A percentile compares a stretch with the other conserved stretches of the same genome.
Evolutionary conservation across 768 basidiomycete genomes (phyloP).

Genomic region (Podaxis sp.): DNA sequence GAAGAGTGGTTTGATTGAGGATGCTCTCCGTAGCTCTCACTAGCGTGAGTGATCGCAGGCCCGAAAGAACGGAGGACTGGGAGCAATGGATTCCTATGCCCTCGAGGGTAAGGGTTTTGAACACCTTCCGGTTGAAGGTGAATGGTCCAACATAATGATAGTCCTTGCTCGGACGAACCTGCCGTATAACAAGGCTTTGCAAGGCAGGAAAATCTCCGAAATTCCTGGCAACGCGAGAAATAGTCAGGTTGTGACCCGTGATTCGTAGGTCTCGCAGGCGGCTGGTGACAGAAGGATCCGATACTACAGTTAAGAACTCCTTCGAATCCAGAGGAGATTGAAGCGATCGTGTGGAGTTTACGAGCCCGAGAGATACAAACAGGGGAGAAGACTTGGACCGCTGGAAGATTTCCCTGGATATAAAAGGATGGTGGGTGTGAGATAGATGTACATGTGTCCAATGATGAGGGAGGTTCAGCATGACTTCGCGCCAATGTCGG

Average conservation of each 20-base stretch:
- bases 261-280: slow-evolving; percentile 8
- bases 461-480: slow-evolving; percentile 6
- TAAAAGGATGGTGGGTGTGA: background rate
- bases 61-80: background rate
- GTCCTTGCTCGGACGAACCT: background rate
- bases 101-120: slow-evolving; percentile 1
- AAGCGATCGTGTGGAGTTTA: background rate
- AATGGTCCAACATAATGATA: slow-evolving; percentile 7
- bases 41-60: background rate
- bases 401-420: background rate
- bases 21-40: slow-evolving; percentile 7
- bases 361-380: background rate
- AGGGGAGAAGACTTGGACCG: background rate
- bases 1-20: slow-evolving; percentile 9
- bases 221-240: background rate
- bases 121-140: slow-evolving; percentile 4
- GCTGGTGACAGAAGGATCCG: slow-evolving; percentile 1
- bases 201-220: background rate
- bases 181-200: slow-evolving; percentile 8
- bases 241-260: background rate
- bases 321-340: background rate
- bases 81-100: slow-evolving; percentile 6
- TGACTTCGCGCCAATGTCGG: slow-evolving; percentile 2
- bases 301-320: background rate
- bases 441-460: slow-evolving; percentile 12